Evolutionary conservation across 768 basidiomycete genomes (phyloP).

Genomic region (Cantharellus anzutake): DNA sequence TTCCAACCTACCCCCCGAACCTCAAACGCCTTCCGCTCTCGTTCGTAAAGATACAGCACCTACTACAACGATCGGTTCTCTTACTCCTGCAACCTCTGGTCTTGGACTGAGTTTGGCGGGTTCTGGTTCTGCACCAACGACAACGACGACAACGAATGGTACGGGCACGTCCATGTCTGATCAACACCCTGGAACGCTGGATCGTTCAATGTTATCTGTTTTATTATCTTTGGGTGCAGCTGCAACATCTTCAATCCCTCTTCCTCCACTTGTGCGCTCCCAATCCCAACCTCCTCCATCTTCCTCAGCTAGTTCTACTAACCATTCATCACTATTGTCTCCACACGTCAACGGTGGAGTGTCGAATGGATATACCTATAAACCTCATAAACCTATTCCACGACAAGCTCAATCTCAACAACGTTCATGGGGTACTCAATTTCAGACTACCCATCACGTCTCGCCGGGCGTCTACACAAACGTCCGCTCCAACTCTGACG

Average conservation of each 20-base stretch:
- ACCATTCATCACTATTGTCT: background rate
- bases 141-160: background rate
- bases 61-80: background rate
- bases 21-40: background rate
- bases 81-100: background rate
- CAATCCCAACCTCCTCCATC: background rate
- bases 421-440: too few relatives aligned
- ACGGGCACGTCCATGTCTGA: background rate
- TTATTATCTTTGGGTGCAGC: background rate
- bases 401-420: too few relatives aligned
- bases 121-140: background rate
- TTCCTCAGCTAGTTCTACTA: background rate
- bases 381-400: too few relatives aligned
- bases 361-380: too few relatives aligned
- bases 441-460: background rate
- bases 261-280: background rate
- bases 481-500: background rate
- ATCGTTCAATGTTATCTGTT: conserved; percentile 3
- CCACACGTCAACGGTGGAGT: background rate
- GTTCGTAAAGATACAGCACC: background rate
- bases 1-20: background rate
- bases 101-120: background rate
- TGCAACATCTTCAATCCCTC: too few relatives aligned
- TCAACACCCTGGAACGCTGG: background rate
- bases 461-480: background rate